Percentiles rank a stretch among this genome's conserved stretches.
These are phyloP conservation scores for Leccinum fuscescens DNA, from an alignment of 1,284 basidiomycete genomes.

Conservation along the genomic window DNA sequence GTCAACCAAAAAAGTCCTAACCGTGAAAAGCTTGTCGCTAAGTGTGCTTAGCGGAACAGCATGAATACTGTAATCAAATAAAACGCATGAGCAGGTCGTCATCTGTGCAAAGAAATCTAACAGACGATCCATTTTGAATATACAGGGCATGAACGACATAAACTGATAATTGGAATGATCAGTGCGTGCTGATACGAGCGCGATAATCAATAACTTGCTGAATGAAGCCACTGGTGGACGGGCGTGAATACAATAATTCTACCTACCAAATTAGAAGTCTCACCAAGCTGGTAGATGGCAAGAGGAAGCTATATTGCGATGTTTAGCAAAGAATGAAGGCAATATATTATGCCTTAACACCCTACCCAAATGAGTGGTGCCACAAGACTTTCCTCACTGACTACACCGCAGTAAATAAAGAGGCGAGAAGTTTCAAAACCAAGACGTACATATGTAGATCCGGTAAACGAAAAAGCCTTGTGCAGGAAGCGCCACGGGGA, in stretches of 20 bases:
- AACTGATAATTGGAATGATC: not conserved
- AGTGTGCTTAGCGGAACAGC: not conserved
- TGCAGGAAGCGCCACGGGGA: slow-evolving; percentile 3
- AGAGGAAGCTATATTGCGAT: not conserved
- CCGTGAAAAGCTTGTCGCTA: slow-evolving; percentile 1
- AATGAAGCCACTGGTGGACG: not conserved
- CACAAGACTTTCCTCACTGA: not conserved
- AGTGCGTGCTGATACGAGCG: not conserved
- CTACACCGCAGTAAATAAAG: not conserved
- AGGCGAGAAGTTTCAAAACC: not conserved
- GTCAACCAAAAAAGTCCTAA: not conserved
- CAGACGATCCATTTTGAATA: not conserved
- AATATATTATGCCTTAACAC: not conserved
- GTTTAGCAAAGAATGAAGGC: not conserved
- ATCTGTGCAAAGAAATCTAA: not conserved
- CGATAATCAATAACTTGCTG: not conserved
- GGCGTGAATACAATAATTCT: not conserved
- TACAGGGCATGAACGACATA: slow-evolving; percentile 2
- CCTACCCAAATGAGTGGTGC: slow-evolving; percentile 8
- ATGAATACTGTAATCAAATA: not conserved
- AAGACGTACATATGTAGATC: slow-evolving; percentile 1
- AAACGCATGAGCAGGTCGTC: not conserved
- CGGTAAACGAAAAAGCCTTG: slow-evolving; percentile 4
- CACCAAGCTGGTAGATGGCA: slow-evolving; percentile 5
- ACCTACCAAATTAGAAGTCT: not conserved